Base-by-base conservation (phyloP, 1,284 basidiomycete species). In the Naganishia sp. region DNA sequence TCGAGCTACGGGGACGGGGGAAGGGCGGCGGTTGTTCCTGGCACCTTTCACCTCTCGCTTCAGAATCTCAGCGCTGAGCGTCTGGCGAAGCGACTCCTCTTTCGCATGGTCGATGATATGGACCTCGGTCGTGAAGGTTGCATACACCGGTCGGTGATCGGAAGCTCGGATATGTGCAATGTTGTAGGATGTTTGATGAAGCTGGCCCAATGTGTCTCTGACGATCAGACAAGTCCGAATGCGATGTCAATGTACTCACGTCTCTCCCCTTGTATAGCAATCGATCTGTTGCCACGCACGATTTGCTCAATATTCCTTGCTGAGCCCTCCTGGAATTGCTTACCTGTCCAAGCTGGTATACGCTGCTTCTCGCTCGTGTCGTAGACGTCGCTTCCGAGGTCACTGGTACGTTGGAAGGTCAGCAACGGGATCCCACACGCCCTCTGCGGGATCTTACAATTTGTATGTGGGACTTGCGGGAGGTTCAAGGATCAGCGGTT, bases 311-410 rank as follows among this genome's bases (percentile, higher is more conserved):
- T 39, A 59, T 55, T 28, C 18, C 43, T 13, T 21, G 25, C 44
- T 31, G 28, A n/a, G 42, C 48, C 25, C 28, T 21, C 21, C 16
- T 68, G 28, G 33, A 4, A 25, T 21, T 65, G 23, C 83, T 65
- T 68, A 92, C 91, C 92, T 73, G 94, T 99, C 94, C 95, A 99
- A 9, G 95, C 92, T 1, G 96, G 96, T 75, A 97, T 90, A 7
- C 96, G 86, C 83, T 89, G 86, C 81, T 99, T 99, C 78, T 99
- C 96, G 70, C 92, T 92, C 3, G 92, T 90, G 77, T 99, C 96
- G 77, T 98, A 99, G 55, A 83, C 83, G 70, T 95, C 88, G 9
- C 92, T 80, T 5, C 81, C 81, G 53, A 82, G 80, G 69, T 82
- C 81, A 68, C 75, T 77, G 46, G n/a, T 42, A 25, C 3, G n/a